Conservation (phyloP, 257 asterid genomes). For the Dorcoceras hygrometricum region DNA sequence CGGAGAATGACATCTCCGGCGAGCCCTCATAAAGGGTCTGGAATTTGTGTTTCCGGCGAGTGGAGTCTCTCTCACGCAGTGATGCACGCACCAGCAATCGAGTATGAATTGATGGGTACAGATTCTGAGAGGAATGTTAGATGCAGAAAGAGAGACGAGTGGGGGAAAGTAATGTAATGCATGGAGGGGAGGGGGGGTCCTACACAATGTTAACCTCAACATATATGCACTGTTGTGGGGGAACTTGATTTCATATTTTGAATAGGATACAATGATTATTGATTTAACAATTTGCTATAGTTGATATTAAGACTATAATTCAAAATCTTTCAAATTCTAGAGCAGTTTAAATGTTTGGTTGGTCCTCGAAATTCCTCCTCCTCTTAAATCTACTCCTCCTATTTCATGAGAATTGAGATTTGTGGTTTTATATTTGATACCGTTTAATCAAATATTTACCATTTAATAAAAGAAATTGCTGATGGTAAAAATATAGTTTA, state of each 20-base stretch:
- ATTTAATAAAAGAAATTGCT: too few species aligned
- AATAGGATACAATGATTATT: too few species aligned
- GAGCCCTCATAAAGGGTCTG: slow-evolving; percentile 43
- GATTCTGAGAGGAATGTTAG: neutral
- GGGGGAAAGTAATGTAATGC: neutral
- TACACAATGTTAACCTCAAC: neutral
- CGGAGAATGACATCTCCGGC: slow-evolving; percentile 58
- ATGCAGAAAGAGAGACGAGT: neutral
- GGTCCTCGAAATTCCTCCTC: too few species aligned
- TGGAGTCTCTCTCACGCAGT: neutral
- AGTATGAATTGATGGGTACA: neutral
- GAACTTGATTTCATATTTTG: neutral
- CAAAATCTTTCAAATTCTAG: too few species aligned
- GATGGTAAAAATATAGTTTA: too few species aligned
- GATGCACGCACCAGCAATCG: neutral
- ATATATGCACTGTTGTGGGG: neutral
- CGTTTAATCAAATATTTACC: too few species aligned
- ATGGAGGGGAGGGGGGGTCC: neutral
- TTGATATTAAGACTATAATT: too few species aligned
- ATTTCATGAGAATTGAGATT: too few species aligned
- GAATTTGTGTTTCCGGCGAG: slow-evolving; percentile 6
- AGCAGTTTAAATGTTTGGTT: too few species aligned
- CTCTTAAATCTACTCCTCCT: too few species aligned
- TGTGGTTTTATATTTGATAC: too few species aligned
- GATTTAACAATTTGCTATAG: too few species aligned